Conservation (phyloP, 148 eudicot genomes). For the Persicaria tinctoria region DNA sequence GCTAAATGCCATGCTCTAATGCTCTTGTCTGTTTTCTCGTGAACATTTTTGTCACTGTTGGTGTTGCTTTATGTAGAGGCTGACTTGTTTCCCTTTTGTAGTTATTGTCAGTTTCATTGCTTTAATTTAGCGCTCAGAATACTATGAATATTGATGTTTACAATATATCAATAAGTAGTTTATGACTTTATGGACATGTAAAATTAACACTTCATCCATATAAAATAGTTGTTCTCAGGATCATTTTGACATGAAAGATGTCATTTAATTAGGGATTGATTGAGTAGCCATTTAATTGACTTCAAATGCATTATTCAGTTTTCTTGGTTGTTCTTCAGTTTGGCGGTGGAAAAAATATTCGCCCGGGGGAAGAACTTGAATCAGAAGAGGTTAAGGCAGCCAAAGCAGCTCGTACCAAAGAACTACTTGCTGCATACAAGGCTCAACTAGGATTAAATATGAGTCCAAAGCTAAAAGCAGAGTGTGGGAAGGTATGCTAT, state of each 20-base stretch:
- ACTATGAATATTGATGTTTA: too few species aligned
- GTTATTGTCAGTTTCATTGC: too few species aligned
- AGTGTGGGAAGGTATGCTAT: slow-evolving; percentile 62
- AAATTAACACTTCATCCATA: background rate
- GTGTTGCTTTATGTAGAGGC: too few species aligned
- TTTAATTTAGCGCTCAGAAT: too few species aligned
- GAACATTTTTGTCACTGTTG: too few species aligned
- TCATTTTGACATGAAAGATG: background rate
- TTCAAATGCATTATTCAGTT: background rate
- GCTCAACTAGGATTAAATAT: slow-evolving; percentile 45
- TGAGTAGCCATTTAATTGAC: background rate
- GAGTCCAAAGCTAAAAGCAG: slow-evolving; percentile 67
- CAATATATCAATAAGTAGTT: background rate
- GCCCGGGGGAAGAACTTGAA: slow-evolving; percentile 77
- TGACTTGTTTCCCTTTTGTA: too few species aligned
- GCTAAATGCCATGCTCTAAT: too few species aligned
- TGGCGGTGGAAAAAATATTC: slow-evolving; percentile 86
- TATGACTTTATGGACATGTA: too few species aligned
- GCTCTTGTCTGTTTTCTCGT: too few species aligned
- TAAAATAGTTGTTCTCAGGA: background rate
- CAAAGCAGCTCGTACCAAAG: slow-evolving; percentile 62
- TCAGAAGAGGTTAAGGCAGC: slow-evolving; percentile 61
- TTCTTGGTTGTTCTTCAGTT: slow-evolving; percentile 30
- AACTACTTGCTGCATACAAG: slow-evolving; percentile 63
- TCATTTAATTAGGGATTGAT: background rate